Base-by-base conservation (phyloP, 2,329 filamentous ascomycete genomes). In the Stachybotrys chlorohalonatus region DNA sequence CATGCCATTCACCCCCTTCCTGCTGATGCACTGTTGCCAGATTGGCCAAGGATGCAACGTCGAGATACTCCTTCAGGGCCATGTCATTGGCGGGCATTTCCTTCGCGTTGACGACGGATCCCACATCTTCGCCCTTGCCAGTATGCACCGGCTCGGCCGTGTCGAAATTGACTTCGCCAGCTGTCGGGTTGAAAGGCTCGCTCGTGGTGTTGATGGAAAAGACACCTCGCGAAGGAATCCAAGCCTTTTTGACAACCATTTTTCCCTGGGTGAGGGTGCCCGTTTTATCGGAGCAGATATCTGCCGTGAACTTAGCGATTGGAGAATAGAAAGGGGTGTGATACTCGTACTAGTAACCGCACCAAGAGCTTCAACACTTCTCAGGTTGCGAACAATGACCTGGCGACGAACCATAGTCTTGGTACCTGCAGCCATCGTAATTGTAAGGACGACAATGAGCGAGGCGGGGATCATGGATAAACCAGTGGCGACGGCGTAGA, bases 31-130 rank as follows among this genome's bases (percentile, higher is more conserved):
- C 79, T 39, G 78, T 78, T 2, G 85, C 83, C 24, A 88, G 71
- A 60, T 88, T 88, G 47, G 84, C 84, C 51, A 87, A 75, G 0
- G 84, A 80, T 6, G 84, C 82, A 31, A 86, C 77, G 54, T 83
- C 79, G 47, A 88, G 75, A 59, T 81, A 86, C 6, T 80, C 73
- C 56, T 76, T 69, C 1, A 87, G 68, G 1, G 70, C 64, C 2
- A 66, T 54, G 49, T 82, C 80, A n/a, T 75, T 66, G 6, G 79
- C 55, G 3, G 80, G 62, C 1, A 73, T 62, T 6, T 70, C 61
- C 1, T 60, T 45, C 1, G 66, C 56, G 2, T 68, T 54, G 6
- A 67, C 57, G 1, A 54, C 30, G 1, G 63, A 64, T 52, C 70
- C 63, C 51, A 67, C 62, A 0, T 58, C 59, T 13, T 66, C 59